Conservation (phyloP, 2,329 filamentous ascomycete species). For the Stagonosporopsis chrysanthemi region DNA sequence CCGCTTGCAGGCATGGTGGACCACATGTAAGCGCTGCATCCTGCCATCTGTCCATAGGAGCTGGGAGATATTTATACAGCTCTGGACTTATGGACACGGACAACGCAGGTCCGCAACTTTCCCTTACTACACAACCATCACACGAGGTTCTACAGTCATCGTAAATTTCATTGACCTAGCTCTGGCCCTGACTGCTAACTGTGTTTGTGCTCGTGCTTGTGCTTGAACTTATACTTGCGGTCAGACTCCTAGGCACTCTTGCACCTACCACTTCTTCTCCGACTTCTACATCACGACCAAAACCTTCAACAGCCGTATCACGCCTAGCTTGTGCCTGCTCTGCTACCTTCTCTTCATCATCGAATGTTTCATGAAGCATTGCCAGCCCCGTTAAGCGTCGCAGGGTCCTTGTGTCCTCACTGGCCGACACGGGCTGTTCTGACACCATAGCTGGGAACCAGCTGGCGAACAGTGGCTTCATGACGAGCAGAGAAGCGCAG, state of each 20-base stretch:
- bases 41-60: background rate
- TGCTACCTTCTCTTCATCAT: conserved; percentile 18
- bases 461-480: conserved; percentile 52
- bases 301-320: conserved; percentile 16
- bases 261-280: background rate
- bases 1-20: background rate
- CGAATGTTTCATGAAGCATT: conserved; percentile 7
- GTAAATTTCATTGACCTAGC: background rate
- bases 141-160: no score
- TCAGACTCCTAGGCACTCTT: background rate
- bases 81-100: no score
- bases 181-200: background rate
- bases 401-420: conserved; percentile 22
- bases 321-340: conserved; percentile 8
- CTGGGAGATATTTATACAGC: no score
- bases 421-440: conserved; percentile 25
- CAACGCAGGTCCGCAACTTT: no score
- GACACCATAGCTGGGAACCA: conserved; percentile 44
- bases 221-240: background rate
- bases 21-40: background rate
- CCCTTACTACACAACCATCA: no score
- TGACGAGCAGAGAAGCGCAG: conserved; percentile 54
- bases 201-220: background rate
- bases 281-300: background rate
- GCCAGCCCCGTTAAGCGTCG: conserved; percentile 25